Conservation (phyloP, 768 basidiomycete genomes). For the Peribolospora kevripleyi region DNA sequence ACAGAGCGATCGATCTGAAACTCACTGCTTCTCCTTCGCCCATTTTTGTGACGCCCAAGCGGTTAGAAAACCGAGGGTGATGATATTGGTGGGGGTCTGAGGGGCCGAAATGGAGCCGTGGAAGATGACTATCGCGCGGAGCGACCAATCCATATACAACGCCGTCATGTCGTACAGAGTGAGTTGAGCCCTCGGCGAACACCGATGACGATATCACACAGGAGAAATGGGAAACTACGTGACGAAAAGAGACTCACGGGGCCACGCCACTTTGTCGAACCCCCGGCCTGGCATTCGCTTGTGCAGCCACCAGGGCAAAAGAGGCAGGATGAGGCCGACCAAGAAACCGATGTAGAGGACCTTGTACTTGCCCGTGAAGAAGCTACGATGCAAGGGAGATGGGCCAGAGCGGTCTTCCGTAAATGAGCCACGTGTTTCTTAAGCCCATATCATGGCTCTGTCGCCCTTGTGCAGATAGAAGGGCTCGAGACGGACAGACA, state of each 20-base stretch:
- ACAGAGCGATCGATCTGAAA: background rate
- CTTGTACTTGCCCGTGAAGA: conserved; percentile 16
- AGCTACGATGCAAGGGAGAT: background rate
- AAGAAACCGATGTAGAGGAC: conserved; percentile 13
- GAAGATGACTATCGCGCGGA: conserved; percentile 5
- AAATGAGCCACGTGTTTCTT: too few relatives aligned
- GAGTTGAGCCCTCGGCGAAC: background rate
- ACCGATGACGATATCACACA: background rate
- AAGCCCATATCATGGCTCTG: too few relatives aligned
- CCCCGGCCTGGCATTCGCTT: conserved; percentile 4
- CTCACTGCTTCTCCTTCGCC: conserved; percentile 12
- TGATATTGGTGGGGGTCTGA: conserved; percentile 13
- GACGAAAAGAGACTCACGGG: conserved; percentile 3
- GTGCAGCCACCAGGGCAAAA: conserved; percentile 12
- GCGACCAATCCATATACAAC: too few relatives aligned
- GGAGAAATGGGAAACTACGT: background rate
- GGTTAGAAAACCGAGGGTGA: conserved; percentile 12
- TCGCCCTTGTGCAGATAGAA: too few relatives aligned
- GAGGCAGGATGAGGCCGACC: conserved; percentile 11
- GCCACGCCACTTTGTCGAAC: conserved; percentile 10
- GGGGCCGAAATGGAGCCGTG: conserved; percentile 12
- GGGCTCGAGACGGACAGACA: too few relatives aligned
- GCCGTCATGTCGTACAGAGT: too few relatives aligned
- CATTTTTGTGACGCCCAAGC: conserved; percentile 11
- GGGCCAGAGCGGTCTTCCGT: too few relatives aligned